phyloP scores from a whole-genome alignment of 495 filamentous ascomycete species.

The Penicillium malachiteum region DNA sequence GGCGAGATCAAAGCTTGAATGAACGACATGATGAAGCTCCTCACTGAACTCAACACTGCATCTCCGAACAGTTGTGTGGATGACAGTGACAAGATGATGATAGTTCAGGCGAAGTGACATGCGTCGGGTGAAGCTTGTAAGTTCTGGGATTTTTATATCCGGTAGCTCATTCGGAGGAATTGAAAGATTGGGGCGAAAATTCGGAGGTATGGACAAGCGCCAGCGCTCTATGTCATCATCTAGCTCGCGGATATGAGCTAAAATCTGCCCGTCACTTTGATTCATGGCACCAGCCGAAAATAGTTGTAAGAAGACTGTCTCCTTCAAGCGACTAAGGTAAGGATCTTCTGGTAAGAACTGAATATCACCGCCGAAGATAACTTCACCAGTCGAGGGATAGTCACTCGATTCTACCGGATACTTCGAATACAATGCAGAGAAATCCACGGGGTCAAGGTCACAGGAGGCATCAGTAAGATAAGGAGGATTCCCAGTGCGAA shows the following conservation, averaged over 20 bases:
- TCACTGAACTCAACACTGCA: slow-evolving; percentile 9
- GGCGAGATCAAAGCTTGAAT: slow-evolving; percentile 24
- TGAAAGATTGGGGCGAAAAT: slow-evolving; percentile 16
- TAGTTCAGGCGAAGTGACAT: slow-evolving; percentile 18
- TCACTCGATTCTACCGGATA: too few species aligned
- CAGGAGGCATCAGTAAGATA: slow-evolving; percentile 24
- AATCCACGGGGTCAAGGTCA: slow-evolving; percentile 17
- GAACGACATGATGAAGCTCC: slow-evolving; percentile 20
- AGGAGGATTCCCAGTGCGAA: slow-evolving; percentile 27
- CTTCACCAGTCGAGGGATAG: not conserved
- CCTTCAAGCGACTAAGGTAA: slow-evolving; percentile 12
- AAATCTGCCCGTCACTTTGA: slow-evolving; percentile 13
- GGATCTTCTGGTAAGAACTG: slow-evolving; percentile 8
- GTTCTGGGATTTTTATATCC: not conserved
- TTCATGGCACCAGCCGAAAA: slow-evolving; percentile 12
- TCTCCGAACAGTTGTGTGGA: slow-evolving; percentile 21
- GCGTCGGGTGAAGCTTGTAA: slow-evolving; percentile 3
- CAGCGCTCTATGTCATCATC: slow-evolving; percentile 21
- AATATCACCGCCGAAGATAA: not conserved
- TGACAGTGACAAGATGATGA: slow-evolving; percentile 14
- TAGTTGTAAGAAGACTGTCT: slow-evolving; percentile 12
- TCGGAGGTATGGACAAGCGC: slow-evolving; percentile 13
- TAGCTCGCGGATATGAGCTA: slow-evolving; percentile 15
- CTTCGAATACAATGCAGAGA: not conserved
- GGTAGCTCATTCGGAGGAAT: slow-evolving; percentile 7